Evolutionary conservation across 2,329 filamentous ascomycete species (phyloP), one percentile per base, ranked within the genome.

Genomic region (Endocalyx cinctus): DNA sequence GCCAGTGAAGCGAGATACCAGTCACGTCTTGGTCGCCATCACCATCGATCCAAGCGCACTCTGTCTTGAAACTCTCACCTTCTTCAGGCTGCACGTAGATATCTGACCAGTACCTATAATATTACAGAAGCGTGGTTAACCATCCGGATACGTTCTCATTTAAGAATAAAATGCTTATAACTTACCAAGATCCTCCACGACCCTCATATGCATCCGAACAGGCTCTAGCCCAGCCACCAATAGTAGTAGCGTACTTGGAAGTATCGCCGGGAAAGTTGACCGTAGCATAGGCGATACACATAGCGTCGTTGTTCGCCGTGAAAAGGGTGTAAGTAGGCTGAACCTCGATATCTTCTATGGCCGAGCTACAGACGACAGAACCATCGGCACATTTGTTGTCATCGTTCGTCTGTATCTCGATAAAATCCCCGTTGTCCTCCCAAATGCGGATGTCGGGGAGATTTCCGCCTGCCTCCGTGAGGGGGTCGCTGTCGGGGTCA

Each of bases 1-100:
- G 28, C 28, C 28, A 30, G 17, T 30, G 28, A 22, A 30, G 28
- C 17, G 28, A 30, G 28, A 30, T 30, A n/a, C 28, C 28, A 10
- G 28, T 30, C 28, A 18, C 22, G 7, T 16, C 17, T 4, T 30
- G 17, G 22, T 30, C 28, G 17, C 28, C 28, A 18, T 30, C 17
- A 11, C 4, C 16, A 17, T 30, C 28, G 15, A 30, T 18, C 28
- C 28, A 30, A 18, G 28, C 28, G 28, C 28, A 30, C 28, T 30
- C 28, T 18, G 28, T 30, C 28, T 30, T 30, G 17, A 22, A 30
- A 18, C 28, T 30, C 8, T n/a, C 17, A 11, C 28, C 28, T 10
- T 22, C 17, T 18, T 30, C 4, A 20, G 28, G 28, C 15, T 30
- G 28, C 16, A 30, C 17, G 18, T 30, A 30, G 17, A 30, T 30